These are phyloP conservation scores for Jacaranda mimosifolia DNA, from an alignment of 257 asterid species.

Conservation along the genomic window DNA sequence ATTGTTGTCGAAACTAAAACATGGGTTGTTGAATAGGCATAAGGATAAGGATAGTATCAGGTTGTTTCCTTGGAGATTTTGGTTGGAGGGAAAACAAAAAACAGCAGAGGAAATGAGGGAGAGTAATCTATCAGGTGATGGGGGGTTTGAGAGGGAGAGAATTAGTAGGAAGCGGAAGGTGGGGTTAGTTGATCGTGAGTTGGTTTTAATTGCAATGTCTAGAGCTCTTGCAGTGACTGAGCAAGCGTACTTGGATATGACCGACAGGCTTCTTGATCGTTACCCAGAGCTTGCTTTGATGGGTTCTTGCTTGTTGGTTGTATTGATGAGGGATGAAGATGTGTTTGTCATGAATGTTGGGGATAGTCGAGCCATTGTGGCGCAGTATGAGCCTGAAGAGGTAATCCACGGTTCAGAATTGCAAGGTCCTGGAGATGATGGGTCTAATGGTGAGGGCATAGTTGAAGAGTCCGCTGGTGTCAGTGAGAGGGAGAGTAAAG, in stretches of 20 bases:
- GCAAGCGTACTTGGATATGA: slow-evolving; percentile 83
- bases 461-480: slow-evolving; percentile 66
- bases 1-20: slow-evolving; percentile 77
- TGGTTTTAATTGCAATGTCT: slow-evolving; percentile 89
- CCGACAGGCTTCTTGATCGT: slow-evolving; percentile 90
- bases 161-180: slow-evolving; percentile 66
- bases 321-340: slow-evolving; percentile 95
- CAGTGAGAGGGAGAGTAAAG: slow-evolving; percentile 51
- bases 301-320: slow-evolving; percentile 97
- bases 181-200: slow-evolving; percentile 80
- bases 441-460: slow-evolving; percentile 58
- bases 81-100: slow-evolving; percentile 75
- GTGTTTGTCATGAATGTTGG: slow-evolving; percentile 98
- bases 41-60: slow-evolving; percentile 72
- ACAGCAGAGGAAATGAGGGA: slow-evolving; percentile 59
- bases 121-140: slow-evolving; percentile 48
- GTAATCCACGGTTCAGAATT: slow-evolving; percentile 47
- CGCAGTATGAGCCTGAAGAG: slow-evolving; percentile 70
- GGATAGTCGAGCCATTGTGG: slow-evolving; percentile 97
- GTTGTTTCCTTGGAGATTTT: slow-evolving; percentile 87
- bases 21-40: slow-evolving; percentile 78
- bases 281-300: slow-evolving; percentile 96
- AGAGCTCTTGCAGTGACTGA: slow-evolving; percentile 91
- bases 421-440: slow-evolving; percentile 49
- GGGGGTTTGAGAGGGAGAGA: slow-evolving; percentile 55